phyloP scores from a whole-genome alignment of 2,329 filamentous ascomycete genomes.

The Penicillium hesseltinei region DNA sequence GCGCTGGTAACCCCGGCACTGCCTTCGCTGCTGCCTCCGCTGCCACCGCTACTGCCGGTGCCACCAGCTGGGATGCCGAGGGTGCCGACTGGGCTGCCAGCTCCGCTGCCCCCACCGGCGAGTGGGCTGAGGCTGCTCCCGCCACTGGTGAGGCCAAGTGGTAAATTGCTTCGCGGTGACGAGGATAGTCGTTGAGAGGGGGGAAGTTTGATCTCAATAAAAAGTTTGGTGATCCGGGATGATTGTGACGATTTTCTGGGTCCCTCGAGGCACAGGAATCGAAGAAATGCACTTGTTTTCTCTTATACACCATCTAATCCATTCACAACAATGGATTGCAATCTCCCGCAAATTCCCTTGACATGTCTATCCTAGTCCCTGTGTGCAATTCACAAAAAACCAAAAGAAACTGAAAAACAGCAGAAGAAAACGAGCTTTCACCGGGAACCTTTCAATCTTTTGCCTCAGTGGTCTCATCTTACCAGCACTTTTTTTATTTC shows the following conservation, averaged over 20 bases:
- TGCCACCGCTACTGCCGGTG: conserved; percentile 52
- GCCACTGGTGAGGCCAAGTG: conserved; percentile 37
- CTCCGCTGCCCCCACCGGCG: conserved; percentile 39
- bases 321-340: conserved; percentile 21
- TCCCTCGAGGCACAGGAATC: conserved; percentile 10
- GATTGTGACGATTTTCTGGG: conserved; percentile 20
- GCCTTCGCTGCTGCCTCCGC: conserved; percentile 70
- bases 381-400: conserved; percentile 33
- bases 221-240: conserved; percentile 28
- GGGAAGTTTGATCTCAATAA: conserved; percentile 24
- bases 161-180: conserved; percentile 34
- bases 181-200: conserved; percentile 33
- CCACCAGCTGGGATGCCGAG: conserved; percentile 62
- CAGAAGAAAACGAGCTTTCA: conserved; percentile 35
- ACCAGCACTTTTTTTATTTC: conserved; percentile 30
- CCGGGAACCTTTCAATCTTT: conserved; percentile 30
- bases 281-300: conserved; percentile 28
- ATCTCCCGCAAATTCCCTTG: conserved; percentile 32
- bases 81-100: conserved; percentile 54
- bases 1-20: conserved; percentile 62
- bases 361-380: conserved; percentile 43
- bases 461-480: conserved; percentile 26
- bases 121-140: conserved; percentile 43
- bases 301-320: conserved; percentile 19
- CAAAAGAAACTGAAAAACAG: conserved; percentile 35